phyloP scores from a whole-genome alignment of 2,329 filamentous ascomycete genomes.

The Cyclaneusma minus region DNA sequence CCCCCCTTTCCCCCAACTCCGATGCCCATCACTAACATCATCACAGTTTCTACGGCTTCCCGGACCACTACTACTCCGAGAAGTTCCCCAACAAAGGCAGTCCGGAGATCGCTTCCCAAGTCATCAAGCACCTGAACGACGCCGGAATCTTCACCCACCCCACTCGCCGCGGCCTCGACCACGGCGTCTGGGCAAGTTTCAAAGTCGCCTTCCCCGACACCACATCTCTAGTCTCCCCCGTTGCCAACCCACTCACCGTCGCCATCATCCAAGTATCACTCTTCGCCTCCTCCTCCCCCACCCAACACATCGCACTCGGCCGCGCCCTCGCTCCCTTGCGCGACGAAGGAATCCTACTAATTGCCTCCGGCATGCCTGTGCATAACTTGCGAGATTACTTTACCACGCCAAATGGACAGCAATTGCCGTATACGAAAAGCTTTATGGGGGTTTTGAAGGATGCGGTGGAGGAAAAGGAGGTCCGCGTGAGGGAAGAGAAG shows the following conservation, averaged over 20 bases:
- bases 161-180: slow-evolving; percentile 51
- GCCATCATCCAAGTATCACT: slow-evolving; percentile 62
- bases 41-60: slow-evolving; percentile 53
- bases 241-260: slow-evolving; percentile 43
- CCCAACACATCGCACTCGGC: slow-evolving; percentile 52
- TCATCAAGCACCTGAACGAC: slow-evolving; percentile 36
- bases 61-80: slow-evolving; percentile 50
- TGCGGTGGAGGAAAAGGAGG: slow-evolving; percentile 26
- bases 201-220: slow-evolving; percentile 19
- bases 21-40: slow-evolving; percentile 7
- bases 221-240: slow-evolving; percentile 24
- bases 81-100: slow-evolving; percentile 50
- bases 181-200: slow-evolving; percentile 62
- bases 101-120: slow-evolving; percentile 38
- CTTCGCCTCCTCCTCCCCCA: slow-evolving; percentile 46
- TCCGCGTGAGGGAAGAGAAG: slow-evolving; percentile 24
- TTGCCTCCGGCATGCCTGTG: slow-evolving; percentile 61
- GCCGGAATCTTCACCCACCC: slow-evolving; percentile 44
- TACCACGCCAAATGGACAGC: slow-evolving; percentile 24
- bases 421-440: slow-evolving; percentile 39
- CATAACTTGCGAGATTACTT: slow-evolving; percentile 48
- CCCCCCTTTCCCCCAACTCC: background rate
- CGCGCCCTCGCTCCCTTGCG: slow-evolving; percentile 49
- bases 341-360: slow-evolving; percentile 50
- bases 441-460: slow-evolving; percentile 45